These are phyloP conservation scores for Solanum sitiens DNA, from an alignment of 257 asterid genomes.

Conservation along the genomic window DNA sequence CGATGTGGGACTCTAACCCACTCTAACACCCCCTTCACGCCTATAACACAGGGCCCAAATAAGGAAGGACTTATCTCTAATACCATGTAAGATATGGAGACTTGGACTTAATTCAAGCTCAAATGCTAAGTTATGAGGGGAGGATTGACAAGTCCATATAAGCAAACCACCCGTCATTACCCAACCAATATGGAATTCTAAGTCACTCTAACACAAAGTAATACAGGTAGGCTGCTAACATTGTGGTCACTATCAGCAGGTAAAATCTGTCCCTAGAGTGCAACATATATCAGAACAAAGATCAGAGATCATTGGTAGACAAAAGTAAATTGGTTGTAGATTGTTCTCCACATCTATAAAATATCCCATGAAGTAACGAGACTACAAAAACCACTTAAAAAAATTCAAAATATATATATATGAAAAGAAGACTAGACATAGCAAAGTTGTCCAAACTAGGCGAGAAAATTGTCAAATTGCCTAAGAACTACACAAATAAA, in stretches of 20 bases:
- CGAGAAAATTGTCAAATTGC: neutral
- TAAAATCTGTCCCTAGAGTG: neutral
- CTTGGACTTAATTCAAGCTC: neutral
- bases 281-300: neutral
- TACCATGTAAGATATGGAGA: neutral
- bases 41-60: neutral
- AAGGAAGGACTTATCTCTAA: neutral
- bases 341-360: neutral
- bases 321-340: neutral
- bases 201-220: neutral
- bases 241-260: neutral
- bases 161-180: neutral
- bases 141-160: neutral
- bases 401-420: neutral
- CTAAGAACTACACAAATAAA: neutral
- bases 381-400: neutral
- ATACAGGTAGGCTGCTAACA: neutral
- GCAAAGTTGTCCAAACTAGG: neutral
- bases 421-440: neutral
- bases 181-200: neutral
- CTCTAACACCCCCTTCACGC: neutral
- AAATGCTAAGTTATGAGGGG: neutral
- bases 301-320: neutral
- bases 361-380: neutral
- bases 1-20: neutral